Percentiles rank a stretch among this genome's conserved stretches.
Evolutionary conservation across 192 early-diverging fungal genomes (phyloP).

Genomic region (Blastocladiella britannica): DNA sequence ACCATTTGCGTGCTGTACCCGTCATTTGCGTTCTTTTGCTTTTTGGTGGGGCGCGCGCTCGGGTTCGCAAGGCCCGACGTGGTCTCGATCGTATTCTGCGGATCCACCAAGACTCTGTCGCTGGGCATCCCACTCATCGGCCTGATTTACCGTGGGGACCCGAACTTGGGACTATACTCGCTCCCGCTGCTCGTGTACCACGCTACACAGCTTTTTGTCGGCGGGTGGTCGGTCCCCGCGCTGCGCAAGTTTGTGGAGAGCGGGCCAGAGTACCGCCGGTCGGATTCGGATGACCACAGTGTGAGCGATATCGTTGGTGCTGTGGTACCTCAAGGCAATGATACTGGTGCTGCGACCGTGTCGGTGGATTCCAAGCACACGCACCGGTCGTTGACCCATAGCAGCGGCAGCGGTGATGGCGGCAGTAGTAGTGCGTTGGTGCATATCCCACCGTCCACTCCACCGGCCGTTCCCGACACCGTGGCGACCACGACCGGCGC

Average conservation of each 20-base stretch:
- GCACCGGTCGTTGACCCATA: no score
- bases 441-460: no score
- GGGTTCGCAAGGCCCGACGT: constrained; percentile 28
- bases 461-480: no score
- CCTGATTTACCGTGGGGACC: constrained; percentile 31
- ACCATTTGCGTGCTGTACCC: constrained; percentile 30
- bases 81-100: constrained; percentile 45
- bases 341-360: no score
- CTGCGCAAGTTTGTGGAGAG: constrained; percentile 29
- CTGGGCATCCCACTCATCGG: constrained; percentile 57
- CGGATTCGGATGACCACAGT: no score
- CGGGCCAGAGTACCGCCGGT: no score
- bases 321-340: no score
- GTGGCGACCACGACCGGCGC: no score
- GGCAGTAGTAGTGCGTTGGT: no score
- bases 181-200: constrained; percentile 51
- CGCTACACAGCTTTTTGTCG: constrained; percentile 44
- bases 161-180: constrained; percentile 31
- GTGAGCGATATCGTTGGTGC: no score
- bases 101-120: constrained; percentile 51
- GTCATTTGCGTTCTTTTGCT: constrained; percentile 24
- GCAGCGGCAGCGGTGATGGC: no score
- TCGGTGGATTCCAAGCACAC: no score
- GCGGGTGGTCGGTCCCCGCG: constrained; percentile 30
- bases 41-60: constrained; percentile 20